phyloP scores from a whole-genome alignment of 192 early-diverging fungal genomes.

The Coemansia sp. region DNA sequence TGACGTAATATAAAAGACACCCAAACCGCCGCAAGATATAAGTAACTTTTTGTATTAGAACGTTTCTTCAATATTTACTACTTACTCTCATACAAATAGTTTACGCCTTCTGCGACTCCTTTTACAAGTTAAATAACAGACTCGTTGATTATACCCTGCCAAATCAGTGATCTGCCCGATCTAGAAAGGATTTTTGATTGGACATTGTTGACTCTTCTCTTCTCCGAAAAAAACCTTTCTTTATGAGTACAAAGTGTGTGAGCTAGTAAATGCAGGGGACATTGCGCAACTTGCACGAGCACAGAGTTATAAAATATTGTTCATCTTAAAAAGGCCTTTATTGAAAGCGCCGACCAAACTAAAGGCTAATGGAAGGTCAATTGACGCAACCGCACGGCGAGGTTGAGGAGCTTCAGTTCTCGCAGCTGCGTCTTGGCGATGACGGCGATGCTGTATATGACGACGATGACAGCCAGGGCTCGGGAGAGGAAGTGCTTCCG shows the following conservation, averaged over 20 bases:
- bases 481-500: constrained; percentile 58
- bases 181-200: no score
- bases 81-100: no score
- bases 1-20: no score
- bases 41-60: no score
- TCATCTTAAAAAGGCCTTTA: background rate
- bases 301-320: background rate
- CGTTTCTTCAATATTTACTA: no score
- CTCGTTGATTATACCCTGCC: no score
- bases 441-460: constrained; percentile 41
- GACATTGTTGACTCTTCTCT: no score
- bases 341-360: background rate
- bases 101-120: no score
- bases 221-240: no score
- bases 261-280: constrained; percentile 5
- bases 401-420: constrained; percentile 23
- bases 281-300: background rate
- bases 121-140: no score
- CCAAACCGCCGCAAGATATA: no score
- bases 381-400: background rate
- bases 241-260: background rate
- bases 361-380: background rate
- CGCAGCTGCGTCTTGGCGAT: constrained; percentile 25
- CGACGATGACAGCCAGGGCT: background rate
- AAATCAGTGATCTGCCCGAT: no score